These are phyloP conservation scores for Anthracocystis panici-leucophaei DNA, from an alignment of 1,284 basidiomycete species.

Conservation along the genomic window DNA sequence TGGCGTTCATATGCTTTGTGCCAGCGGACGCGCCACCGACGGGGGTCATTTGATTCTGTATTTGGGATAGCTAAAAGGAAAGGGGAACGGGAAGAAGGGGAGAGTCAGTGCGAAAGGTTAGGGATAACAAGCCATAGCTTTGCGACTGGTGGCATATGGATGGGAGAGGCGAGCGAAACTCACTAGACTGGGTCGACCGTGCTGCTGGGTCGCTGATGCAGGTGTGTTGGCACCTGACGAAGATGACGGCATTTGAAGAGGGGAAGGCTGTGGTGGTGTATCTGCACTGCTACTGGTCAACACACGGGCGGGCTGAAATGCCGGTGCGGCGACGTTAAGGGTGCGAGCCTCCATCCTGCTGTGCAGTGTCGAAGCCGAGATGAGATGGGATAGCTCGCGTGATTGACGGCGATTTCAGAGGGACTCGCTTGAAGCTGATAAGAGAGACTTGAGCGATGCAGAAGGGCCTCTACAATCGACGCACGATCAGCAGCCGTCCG, in stretches of 20 bases:
- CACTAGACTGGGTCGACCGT: neutral
- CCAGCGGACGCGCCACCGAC: conserved; percentile 20
- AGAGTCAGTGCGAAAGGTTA: conserved; percentile 1
- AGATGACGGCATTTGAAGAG: conserved; percentile 2
- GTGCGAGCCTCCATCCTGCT: conserved; percentile 29
- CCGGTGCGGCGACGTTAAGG: conserved; percentile 46
- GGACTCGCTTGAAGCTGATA: neutral
- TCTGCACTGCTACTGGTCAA: neutral
- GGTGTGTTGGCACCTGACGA: neutral
- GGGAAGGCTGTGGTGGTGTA: conserved; percentile 15
- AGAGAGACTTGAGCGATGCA: neutral
- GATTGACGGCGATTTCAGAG: too few relatives aligned
- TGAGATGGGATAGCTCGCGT: too few relatives aligned
- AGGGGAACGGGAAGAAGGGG: neutral
- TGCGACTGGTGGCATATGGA: neutral
- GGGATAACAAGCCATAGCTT: neutral
- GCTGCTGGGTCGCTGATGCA: neutral
- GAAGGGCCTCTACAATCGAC: neutral
- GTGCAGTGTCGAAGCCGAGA: neutral
- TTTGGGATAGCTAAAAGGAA: conserved; percentile 31
- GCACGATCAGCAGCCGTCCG: neutral
- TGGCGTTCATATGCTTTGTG: conserved; percentile 31
- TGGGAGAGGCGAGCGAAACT: neutral
- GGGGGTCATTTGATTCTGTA: conserved; percentile 40
- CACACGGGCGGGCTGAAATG: conserved; percentile 24